A percentile compares a stretch with the other conserved stretches of the same genome.
phyloP scores from a whole-genome alignment of 2,329 filamentous ascomycete species.

The Aspergillus uvarum region DNA sequence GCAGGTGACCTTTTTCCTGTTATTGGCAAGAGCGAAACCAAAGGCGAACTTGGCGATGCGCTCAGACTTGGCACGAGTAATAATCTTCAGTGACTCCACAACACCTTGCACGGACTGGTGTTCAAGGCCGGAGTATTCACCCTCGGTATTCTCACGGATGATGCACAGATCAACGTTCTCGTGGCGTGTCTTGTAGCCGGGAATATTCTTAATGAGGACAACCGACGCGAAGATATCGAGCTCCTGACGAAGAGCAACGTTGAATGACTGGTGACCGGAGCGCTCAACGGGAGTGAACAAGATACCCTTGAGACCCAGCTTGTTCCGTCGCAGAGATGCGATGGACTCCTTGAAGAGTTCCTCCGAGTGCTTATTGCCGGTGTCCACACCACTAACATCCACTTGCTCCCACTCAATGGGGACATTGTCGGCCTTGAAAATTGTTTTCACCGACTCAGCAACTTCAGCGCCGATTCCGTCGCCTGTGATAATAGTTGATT shows the following conservation, averaged over 20 bases:
- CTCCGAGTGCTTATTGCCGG: slow-evolving; percentile 82
- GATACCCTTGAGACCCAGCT: slow-evolving; percentile 98
- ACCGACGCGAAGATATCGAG: slow-evolving; percentile 99
- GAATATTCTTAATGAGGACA: slow-evolving; percentile 98
- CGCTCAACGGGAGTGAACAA: slow-evolving; percentile 95
- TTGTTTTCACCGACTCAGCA: slow-evolving; percentile 95
- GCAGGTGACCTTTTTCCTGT: slow-evolving; percentile 98
- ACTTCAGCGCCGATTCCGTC: slow-evolving; percentile 98
- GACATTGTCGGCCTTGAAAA: slow-evolving; percentile 99
- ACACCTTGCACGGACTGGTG: slow-evolving; percentile 96
- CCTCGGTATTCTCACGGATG: slow-evolving; percentile 99
- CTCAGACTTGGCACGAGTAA: slow-evolving; percentile 98
- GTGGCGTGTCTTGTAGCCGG: slow-evolving; percentile 96
- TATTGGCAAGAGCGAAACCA: slow-evolving; percentile 95
- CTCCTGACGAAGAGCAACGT: slow-evolving; percentile 97
- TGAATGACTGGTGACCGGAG: slow-evolving; percentile 98
- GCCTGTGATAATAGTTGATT: slow-evolving; percentile 44
- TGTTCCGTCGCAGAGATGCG: slow-evolving; percentile 94
- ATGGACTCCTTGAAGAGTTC: slow-evolving; percentile 95
- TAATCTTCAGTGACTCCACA: slow-evolving; percentile 99
- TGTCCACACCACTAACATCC: slow-evolving; percentile 87
- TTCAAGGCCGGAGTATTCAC: slow-evolving; percentile 98
- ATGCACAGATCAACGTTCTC: slow-evolving; percentile 97
- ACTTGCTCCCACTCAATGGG: slow-evolving; percentile 99
- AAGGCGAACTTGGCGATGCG: slow-evolving; percentile 99